phyloP scores from a whole-genome alignment of 768 basidiomycete genomes.

The Tricholoma bakamatsutake region DNA sequence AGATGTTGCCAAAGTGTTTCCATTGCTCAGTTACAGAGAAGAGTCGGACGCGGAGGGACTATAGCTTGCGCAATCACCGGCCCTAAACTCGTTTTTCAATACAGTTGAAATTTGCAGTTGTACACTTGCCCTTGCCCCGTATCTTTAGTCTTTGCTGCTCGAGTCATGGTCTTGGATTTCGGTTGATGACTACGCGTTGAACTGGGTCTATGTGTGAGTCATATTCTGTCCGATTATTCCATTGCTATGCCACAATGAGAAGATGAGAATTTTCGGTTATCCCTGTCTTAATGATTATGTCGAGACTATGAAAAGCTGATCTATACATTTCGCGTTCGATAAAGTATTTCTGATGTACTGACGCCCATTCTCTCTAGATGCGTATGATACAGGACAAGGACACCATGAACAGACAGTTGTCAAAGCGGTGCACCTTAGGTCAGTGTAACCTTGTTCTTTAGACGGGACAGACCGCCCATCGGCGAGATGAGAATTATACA shows the following conservation, averaged over 20 bases:
- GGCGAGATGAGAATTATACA: conserved; percentile 20
- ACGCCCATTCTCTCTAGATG: background rate
- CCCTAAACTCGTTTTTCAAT: background rate
- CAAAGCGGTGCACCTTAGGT: background rate
- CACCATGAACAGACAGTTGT: background rate
- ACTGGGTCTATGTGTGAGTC: background rate
- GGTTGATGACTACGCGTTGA: background rate
- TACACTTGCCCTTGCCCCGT: too few species aligned
- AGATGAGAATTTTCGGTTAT: conserved; percentile 32
- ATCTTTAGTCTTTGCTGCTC: background rate
- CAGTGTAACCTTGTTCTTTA: background rate
- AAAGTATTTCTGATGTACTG: background rate
- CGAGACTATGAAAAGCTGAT: conserved; percentile 29
- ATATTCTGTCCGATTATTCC: background rate
- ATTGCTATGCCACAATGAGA: background rate
- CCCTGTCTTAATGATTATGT: conserved; percentile 29
- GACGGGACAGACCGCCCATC: background rate
- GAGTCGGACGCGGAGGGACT: too few species aligned
- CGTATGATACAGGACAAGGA: background rate
- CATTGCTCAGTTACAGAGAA: too few species aligned
- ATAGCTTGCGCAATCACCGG: background rate
- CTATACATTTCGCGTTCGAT: background rate
- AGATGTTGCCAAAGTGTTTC: too few species aligned
- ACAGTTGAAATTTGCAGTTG: background rate
- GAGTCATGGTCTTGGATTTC: too few species aligned